These are phyloP conservation scores for Linnemannia exigua DNA, from an alignment of 192 early-diverging fungal genomes.

Conservation along the genomic window DNA sequence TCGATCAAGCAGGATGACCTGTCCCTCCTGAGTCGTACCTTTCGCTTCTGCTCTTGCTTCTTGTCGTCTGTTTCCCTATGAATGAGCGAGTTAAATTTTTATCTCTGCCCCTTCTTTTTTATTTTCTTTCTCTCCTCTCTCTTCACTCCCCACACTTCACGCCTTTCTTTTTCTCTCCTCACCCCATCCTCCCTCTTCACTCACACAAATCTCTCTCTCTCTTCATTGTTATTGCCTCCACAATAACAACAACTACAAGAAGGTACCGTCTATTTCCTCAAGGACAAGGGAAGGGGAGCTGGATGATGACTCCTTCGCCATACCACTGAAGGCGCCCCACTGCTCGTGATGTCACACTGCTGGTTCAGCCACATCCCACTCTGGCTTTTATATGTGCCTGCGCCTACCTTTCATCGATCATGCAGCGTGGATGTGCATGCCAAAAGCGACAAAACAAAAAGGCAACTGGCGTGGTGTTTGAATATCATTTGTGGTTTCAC, in stretches of 20 bases:
- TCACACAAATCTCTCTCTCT: not conserved
- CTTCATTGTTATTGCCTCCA: not conserved
- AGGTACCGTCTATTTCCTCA: not conserved
- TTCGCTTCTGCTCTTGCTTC: not conserved
- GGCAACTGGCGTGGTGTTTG: not conserved
- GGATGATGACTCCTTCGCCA: not conserved
- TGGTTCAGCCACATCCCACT: not conserved
- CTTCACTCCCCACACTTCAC: not conserved
- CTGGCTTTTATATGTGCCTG: not conserved
- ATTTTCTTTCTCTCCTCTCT: not conserved
- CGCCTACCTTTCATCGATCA: not conserved
- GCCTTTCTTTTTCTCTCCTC: no score
- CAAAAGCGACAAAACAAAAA: not conserved
- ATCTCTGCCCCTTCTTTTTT: not conserved
- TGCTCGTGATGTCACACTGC: not conserved
- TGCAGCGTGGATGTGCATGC: not conserved
- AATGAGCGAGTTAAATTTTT: not conserved
- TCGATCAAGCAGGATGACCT: not conserved
- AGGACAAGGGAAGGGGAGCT: not conserved
- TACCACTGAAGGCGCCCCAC: not conserved
- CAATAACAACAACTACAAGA: not conserved
- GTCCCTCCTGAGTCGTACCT: not conserved
- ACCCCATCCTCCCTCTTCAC: not conserved
- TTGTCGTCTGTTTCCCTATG: not conserved
- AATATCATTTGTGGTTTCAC: not conserved